These are phyloP conservation scores for Hemileia vastatrix DNA, from an alignment of 1,284 basidiomycete species.

Conservation along the genomic window DNA sequence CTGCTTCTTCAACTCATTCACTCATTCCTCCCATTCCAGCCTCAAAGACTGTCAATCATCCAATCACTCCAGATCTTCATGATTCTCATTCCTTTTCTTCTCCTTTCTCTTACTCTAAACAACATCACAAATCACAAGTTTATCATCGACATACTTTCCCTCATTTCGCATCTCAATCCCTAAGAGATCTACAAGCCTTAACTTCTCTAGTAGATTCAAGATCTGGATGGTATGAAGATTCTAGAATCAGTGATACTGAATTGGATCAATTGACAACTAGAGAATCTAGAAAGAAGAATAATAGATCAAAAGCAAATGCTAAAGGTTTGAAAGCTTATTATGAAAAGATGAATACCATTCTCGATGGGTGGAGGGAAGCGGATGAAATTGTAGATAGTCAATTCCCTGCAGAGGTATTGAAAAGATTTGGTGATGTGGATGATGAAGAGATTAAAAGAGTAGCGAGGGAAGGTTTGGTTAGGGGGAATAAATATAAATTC, in stretches of 20 bases:
- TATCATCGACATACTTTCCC: constrained; percentile 28
- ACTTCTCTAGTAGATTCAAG: constrained; percentile 37
- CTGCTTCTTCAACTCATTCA: neutral
- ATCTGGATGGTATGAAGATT: constrained; percentile 36
- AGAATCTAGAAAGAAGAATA: neutral
- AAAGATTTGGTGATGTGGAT: too few relatives aligned
- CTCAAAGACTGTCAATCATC: neutral
- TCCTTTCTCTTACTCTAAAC: neutral
- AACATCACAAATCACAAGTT: neutral
- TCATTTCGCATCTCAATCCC: constrained; percentile 29
- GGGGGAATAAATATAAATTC: neutral
- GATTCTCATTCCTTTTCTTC: too few relatives aligned
- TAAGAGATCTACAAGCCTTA: constrained; percentile 35
- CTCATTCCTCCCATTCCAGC: neutral
- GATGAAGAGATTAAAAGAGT: too few relatives aligned
- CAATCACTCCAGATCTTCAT: neutral
- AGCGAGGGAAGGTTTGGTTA: neutral
- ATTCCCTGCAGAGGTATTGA: too few relatives aligned
- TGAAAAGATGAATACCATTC: too few relatives aligned
- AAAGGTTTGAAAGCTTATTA: neutral
- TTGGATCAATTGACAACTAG: neutral
- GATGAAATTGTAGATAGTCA: too few relatives aligned
- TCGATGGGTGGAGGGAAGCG: too few relatives aligned
- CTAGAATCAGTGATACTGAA: constrained; percentile 7
- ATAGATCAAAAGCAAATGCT: neutral